Base-by-base conservation (phyloP, 139 green algal species). In the Chlorella sp. region DNA sequence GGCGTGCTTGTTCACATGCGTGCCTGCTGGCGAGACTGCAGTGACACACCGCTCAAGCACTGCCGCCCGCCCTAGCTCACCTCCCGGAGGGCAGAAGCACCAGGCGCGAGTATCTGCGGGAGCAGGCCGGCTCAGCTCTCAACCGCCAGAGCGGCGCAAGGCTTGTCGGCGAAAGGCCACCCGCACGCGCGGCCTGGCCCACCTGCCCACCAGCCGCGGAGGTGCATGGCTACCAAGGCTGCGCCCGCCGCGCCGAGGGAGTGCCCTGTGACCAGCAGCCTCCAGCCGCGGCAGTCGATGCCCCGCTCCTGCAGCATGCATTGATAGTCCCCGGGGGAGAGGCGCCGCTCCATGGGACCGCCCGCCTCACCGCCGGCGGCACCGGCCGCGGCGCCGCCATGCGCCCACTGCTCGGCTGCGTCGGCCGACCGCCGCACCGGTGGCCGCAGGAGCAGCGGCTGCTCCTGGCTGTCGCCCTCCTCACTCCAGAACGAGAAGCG, bases 221-320 rank as follows among this genome's bases (percentile, higher is more conserved):
- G 45, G 60, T 78, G 72, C 25, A 69, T 46, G 35, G 43, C 72
- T 35, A 78, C 60, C 35, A 78, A 61, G 40, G 72, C 60, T 0
- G 72, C 72, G 17, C 71, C 65, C 19, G 60, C 72, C 0, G 60
- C 72, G 3, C 72, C 72, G 25, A 78, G 46, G 29, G 58, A 71
- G 45, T 78, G 72, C 5, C 61, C 72, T 3, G 27, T 42, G 29
- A 78, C 31, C 72, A 78, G 45, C 72, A 78, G 46, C 8, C 41
- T 46, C 72, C 72, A 78, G 23, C 72, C 72, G 0, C 61, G 23
- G 72, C 72, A 78, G 61, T 78, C 72, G 25, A 78, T 35, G 0
- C 72, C 60, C 2, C 72, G 59, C 35, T 51, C n/a, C 36, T 36
- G 21, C 23, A 78, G 71, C 42, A 69, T 7, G 5, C 1, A 8